Evolutionary conservation across 768 basidiomycete species (phyloP), one percentile per base, ranked within the genome.

Genomic region (Hirschioporus abietinus): DNA sequence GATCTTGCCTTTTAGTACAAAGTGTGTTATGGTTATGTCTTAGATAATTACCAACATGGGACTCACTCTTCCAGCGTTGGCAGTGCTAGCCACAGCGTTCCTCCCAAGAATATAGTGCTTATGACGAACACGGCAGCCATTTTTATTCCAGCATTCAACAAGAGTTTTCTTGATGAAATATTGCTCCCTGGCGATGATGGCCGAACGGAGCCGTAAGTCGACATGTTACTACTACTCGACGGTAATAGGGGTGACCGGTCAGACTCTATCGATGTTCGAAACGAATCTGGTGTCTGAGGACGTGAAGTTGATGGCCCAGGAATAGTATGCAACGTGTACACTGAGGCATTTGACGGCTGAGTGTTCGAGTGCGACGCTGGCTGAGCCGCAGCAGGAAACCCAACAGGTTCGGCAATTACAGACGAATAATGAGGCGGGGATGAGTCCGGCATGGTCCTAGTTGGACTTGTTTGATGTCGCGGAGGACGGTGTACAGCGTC

Each of bases 141-240:
- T 80, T 95, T 95, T 69, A 95, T 76, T 0, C 90, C 88, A 0
- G 95, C 93, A 72, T 86, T 85, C 77, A 95, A 79, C 70, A 97
- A 83, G 58, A 94, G 42, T 52, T 52, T 52, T 52, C 42, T 52
- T 15, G 42, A 52, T 52, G 42, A 52, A 52, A 52, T 52, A 52
- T 52, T 52, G 42, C 42, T 52, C 3, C 42, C 42, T 52, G 42
- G 15, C 20, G 42, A 52, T 20, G 42, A 82, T 24, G 81, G 76
- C 63, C 66, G 69, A 65, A 0, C n/a, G 24, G 20, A 70, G 26
- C 24, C 23, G 63, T 65, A 71, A 72, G 71, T 72, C 75, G 70
- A 35, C 76, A 72, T 1, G 72, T 70, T 34, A 61, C 65, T 52
- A 73, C 64, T 75, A 70, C 23, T 79, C 75, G 68, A 71, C 70